A percentile compares a stretch with the other conserved stretches of the same genome.
These are phyloP conservation scores for Suillus variegatus DNA, from an alignment of 768 basidiomycete genomes.

Conservation along the genomic window DNA sequence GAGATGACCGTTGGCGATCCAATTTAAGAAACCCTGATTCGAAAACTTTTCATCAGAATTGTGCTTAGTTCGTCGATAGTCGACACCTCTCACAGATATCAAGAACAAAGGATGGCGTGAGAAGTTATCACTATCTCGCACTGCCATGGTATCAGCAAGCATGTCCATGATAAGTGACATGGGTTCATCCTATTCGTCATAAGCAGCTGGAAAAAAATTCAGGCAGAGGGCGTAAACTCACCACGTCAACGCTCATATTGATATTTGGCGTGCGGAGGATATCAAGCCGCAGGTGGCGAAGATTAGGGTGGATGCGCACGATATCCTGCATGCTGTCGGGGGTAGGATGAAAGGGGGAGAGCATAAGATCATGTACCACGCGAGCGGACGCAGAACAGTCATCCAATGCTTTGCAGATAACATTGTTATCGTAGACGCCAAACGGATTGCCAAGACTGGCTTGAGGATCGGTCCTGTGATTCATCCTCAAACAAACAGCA, in stretches of 20 bases:
- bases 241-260: not conserved
- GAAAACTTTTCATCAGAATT: not conserved
- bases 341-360: constrained; percentile 3
- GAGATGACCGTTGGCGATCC: not conserved
- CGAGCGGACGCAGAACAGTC: not conserved
- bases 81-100: not conserved
- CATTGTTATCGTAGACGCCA: not conserved
- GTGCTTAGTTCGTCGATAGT: not conserved
- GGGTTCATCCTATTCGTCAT: not conserved
- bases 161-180: constrained; percentile 3
- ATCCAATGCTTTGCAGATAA: not conserved
- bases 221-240: not conserved
- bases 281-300: constrained; percentile 2
- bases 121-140: not conserved
- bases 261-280: constrained; percentile 2
- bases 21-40: not conserved
- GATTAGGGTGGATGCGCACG: constrained; percentile 2
- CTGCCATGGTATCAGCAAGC: not conserved
- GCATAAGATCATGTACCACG: not conserved
- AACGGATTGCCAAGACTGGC: not conserved
- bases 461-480: not conserved
- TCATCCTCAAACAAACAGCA: not conserved
- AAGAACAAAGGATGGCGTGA: not conserved
- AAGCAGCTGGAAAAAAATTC: not conserved
- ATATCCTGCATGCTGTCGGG: not conserved